phyloP scores from a whole-genome alignment of 768 basidiomycete species.

The Agrocybe pediades region DNA sequence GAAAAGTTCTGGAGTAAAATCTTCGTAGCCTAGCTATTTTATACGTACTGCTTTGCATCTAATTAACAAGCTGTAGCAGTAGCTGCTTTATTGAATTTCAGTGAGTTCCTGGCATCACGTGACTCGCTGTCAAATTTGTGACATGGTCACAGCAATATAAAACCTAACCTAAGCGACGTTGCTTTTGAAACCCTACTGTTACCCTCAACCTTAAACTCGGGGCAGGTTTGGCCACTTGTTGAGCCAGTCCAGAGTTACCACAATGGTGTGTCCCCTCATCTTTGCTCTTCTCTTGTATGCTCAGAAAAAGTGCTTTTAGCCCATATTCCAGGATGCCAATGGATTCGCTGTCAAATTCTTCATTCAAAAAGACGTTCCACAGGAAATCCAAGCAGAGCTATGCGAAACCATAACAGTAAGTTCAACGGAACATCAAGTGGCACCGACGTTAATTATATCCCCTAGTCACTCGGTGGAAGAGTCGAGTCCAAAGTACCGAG shows the following conservation, averaged over 20 bases:
- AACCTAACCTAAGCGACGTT: slow-evolving; percentile 36
- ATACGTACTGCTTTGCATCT: too few species aligned
- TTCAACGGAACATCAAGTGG: not conserved
- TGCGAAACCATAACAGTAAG: slow-evolving; percentile 74
- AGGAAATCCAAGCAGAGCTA: slow-evolving; percentile 69
- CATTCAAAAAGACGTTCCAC: slow-evolving; percentile 75
- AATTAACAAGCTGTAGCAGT: too few species aligned
- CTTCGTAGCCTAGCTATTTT: too few species aligned
- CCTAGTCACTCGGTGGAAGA: slow-evolving; percentile 72
- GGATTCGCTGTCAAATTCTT: slow-evolving; percentile 81
- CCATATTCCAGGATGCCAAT: slow-evolving; percentile 71
- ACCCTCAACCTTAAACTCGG: slow-evolving; percentile 58
- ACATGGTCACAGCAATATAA: slow-evolving; percentile 9
- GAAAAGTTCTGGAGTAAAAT: slow-evolving; percentile 65
- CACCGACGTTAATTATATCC: not conserved
- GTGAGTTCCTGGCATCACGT: too few species aligned
- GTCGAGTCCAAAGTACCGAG: slow-evolving; percentile 80
- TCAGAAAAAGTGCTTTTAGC: slow-evolving; percentile 35
- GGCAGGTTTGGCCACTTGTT: slow-evolving; percentile 21
- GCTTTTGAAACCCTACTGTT: slow-evolving; percentile 34
- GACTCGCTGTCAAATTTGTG: not conserved
- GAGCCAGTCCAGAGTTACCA: too few species aligned
- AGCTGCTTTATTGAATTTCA: too few species aligned
- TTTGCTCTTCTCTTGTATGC: not conserved
- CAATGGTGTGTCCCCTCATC: slow-evolving; percentile 18